Evolutionary conservation across 148 eudicot genomes (phyloP).

Genomic region (Heliamphora exappendiculata): DNA sequence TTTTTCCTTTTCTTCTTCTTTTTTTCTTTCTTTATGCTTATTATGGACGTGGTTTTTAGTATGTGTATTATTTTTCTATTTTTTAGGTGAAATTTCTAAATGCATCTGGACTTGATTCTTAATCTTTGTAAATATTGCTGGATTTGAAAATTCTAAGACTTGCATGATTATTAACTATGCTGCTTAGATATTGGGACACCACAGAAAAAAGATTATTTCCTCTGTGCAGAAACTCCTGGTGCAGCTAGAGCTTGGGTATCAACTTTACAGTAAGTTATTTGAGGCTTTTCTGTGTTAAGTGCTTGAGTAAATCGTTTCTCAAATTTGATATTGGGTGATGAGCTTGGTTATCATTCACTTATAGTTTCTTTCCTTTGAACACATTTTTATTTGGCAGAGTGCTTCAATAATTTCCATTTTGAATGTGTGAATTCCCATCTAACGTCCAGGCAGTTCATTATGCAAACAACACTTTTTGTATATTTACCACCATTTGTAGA

Average conservation of each 20-base stretch:
- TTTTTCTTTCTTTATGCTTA: not conserved
- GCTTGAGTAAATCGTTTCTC: not conserved
- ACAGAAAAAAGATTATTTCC: slow-evolving; percentile 91
- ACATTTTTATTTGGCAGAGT: not conserved
- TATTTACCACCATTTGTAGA: no score
- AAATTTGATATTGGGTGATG: not conserved
- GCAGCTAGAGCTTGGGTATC: slow-evolving; percentile 97
- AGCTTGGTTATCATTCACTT: not conserved
- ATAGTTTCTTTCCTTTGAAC: not conserved
- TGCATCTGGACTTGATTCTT: not conserved
- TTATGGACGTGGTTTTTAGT: no score
- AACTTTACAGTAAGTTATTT: slow-evolving; percentile 76
- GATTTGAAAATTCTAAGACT: not conserved
- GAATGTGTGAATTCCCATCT: no score
- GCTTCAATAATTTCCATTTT: no score
- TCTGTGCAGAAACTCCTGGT: slow-evolving; percentile 98
- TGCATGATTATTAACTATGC: slow-evolving; percentile 37
- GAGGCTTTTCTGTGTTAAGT: slow-evolving; percentile 11
- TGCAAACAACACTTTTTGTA: no score
- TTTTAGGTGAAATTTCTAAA: not conserved
- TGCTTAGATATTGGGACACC: slow-evolving; percentile 90
- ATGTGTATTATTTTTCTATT: no score
- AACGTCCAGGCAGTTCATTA: no score
- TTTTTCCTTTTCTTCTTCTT: not conserved
- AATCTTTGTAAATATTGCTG: not conserved